Percentiles rank a stretch among this genome's conserved stretches.
These are phyloP conservation scores for Leccinum variicolor DNA, from an alignment of 768 basidiomycete species.

Conservation along the genomic window DNA sequence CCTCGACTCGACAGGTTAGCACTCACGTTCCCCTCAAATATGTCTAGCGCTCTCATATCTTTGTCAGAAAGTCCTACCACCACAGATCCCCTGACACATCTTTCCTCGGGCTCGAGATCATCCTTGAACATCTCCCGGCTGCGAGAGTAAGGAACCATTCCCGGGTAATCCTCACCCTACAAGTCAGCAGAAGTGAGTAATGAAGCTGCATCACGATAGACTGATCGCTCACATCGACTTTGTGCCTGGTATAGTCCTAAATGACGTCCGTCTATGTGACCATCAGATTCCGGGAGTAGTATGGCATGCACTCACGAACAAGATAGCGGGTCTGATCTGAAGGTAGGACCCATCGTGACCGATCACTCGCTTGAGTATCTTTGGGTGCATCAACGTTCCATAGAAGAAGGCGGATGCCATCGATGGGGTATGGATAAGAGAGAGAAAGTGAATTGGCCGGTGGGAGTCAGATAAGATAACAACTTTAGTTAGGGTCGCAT, in stretches of 20 bases:
- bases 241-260: conserved; percentile 79
- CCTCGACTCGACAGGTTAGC: not conserved
- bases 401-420: conserved; percentile 73
- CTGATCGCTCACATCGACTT: conserved; percentile 51
- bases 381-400: conserved; percentile 88
- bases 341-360: conserved; percentile 62
- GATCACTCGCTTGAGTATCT: conserved; percentile 75
- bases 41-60: conserved; percentile 70
- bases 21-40: conserved; percentile 78
- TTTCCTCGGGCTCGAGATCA: conserved; percentile 57
- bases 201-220: not conserved
- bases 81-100: conserved; percentile 72
- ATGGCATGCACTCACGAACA: conserved; percentile 49
- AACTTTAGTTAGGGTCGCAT: not conserved
- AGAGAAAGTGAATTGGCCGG: not conserved
- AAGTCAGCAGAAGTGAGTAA: conserved; percentile 7
- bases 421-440: not conserved
- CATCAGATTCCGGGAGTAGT: not conserved
- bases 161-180: conserved; percentile 79
- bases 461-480: not conserved
- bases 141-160: conserved; percentile 58
- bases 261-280: not conserved
- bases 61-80: conserved; percentile 63
- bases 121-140: conserved; percentile 46
- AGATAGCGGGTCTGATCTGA: conserved; percentile 66